Conservation (phyloP, 345 rosid genomes). For the Melaleuca alternifolia region DNA sequence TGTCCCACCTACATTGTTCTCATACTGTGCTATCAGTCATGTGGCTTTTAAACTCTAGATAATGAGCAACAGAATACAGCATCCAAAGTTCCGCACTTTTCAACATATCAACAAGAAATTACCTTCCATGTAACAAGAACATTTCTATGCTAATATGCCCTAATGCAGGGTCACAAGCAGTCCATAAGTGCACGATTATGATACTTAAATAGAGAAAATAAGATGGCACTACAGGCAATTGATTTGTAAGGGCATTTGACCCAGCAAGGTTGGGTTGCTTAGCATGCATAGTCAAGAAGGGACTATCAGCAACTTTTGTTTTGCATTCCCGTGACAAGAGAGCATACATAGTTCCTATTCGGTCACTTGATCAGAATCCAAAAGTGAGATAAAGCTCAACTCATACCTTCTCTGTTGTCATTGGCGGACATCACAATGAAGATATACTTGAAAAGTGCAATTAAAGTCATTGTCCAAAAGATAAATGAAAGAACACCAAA, state of each 20-base stretch:
- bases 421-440: conserved; percentile 56
- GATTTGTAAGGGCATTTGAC: background rate
- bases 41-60: background rate
- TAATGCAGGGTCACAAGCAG: background rate
- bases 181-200: background rate
- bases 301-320: background rate
- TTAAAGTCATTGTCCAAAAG: conserved; percentile 83
- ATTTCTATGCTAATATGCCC: background rate
- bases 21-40: background rate
- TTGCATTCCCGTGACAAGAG: background rate
- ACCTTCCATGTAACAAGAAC: background rate
- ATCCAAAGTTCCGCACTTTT: background rate
- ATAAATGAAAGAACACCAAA: conserved; percentile 79
- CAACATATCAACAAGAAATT: background rate
- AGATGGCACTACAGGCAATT: background rate
- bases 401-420: conserved; percentile 87
- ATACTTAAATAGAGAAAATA: background rate
- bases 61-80: background rate
- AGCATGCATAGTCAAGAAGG: background rate
- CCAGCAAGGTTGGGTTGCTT: background rate
- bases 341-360: background rate
- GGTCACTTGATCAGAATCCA: background rate
- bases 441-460: conserved; percentile 64
- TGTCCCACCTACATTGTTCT: conserved; percentile 58
- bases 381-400: background rate